Percentiles rank a stretch among this genome's conserved stretches.
phyloP scores from a whole-genome alignment of 129 eudicot genomes.

The Chrysanthemum lavandulifolium region DNA sequence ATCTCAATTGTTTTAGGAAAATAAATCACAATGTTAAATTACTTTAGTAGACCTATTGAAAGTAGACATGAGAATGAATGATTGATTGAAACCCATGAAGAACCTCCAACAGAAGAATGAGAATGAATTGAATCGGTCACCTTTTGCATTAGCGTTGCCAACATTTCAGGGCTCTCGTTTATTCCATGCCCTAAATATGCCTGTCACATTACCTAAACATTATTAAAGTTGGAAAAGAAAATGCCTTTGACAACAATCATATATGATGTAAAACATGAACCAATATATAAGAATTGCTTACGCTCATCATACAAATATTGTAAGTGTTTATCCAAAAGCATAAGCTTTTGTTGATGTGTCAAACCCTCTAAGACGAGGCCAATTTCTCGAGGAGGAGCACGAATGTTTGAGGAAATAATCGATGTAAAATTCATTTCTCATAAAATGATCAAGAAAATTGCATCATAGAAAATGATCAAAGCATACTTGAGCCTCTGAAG shows the following conservation, averaged over 20 bases:
- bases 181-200: no score
- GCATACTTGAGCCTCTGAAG: conserved; percentile 79
- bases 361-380: conserved; percentile 67
- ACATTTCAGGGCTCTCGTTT: no score
- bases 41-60: conserved; percentile 9
- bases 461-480: no score
- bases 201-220: no score
- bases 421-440: neutral
- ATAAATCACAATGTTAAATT: neutral
- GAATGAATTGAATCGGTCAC: no score
- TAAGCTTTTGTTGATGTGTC: conserved; percentile 85
- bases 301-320: conserved; percentile 94
- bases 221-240: no score
- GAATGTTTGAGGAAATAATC: conserved; percentile 22
- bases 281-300: conserved; percentile 28
- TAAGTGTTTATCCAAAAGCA: conserved; percentile 89
- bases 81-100: neutral
- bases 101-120: neutral
- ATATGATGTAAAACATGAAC: no score
- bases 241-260: no score
- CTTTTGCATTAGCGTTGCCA: no score
- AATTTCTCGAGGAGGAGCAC: conserved; percentile 83
- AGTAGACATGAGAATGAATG: conserved; percentile 2
- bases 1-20: no score
- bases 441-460: conserved; percentile 2